Evolutionary conservation across 2,329 filamentous ascomycete genomes (phyloP).

Genomic region (Byssoonygena ceratinophila): DNA sequence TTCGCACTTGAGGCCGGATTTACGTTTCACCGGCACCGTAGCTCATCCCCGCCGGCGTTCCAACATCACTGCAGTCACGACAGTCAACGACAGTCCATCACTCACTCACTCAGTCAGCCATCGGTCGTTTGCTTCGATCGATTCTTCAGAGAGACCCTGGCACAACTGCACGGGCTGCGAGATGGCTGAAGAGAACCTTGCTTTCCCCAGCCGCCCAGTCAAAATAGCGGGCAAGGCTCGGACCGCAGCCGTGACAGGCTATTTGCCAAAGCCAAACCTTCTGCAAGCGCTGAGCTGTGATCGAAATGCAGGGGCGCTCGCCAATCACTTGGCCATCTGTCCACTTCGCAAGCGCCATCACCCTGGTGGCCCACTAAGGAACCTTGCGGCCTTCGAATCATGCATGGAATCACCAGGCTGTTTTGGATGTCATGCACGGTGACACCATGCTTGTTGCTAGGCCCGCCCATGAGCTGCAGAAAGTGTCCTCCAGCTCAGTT

Average conservation of each 20-base stretch:
- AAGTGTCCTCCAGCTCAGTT: neutral
- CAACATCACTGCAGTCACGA: too few species aligned
- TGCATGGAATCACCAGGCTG: neutral
- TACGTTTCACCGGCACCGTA: neutral
- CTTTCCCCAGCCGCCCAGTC: neutral
- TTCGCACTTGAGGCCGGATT: neutral
- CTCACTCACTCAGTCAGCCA: too few species aligned
- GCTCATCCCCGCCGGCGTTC: too few species aligned
- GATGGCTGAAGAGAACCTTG: neutral
- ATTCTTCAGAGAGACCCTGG: neutral
- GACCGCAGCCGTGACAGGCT: neutral
- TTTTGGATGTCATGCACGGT: neutral
- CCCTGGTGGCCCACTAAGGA: neutral
- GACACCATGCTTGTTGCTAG: neutral
- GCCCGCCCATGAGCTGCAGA: slow-evolving; percentile 9
- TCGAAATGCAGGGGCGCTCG: slow-evolving; percentile 4
- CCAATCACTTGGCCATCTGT: neutral
- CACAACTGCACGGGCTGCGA: neutral
- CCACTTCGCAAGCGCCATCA: slow-evolving; percentile 5
- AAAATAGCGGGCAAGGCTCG: neutral
- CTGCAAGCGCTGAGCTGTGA: slow-evolving; percentile 4
- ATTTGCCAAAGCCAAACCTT: neutral
- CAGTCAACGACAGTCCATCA: too few species aligned
- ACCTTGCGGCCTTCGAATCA: slow-evolving; percentile 1
- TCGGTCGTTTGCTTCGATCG: too few species aligned